phyloP scores from a whole-genome alignment of 1,284 basidiomycete genomes.

The Abortiporus biennis region DNA sequence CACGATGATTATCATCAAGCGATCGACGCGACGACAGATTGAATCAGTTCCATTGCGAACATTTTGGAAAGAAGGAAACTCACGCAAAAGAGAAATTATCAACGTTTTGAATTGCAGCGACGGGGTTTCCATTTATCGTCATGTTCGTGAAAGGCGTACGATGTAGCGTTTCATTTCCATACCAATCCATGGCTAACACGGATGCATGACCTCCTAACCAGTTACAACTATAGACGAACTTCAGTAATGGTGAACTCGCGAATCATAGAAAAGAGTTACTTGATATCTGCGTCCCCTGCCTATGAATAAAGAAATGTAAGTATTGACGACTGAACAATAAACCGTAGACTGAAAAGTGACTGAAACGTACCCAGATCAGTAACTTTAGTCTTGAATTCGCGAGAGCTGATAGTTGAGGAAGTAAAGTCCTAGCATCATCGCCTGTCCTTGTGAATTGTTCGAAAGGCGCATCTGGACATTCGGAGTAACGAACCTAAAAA shows the following conservation, averaged over 20 bases:
- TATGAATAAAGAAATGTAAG: slow-evolving; percentile 21
- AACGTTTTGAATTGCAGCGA: slow-evolving; percentile 58
- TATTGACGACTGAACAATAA: neutral
- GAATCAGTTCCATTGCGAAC: neutral
- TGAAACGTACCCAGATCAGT: slow-evolving; percentile 48
- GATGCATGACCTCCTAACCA: slow-evolving; percentile 55
- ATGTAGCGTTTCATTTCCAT: slow-evolving; percentile 42
- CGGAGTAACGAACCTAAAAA: slow-evolving; percentile 32
- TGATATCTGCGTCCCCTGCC: slow-evolving; percentile 64
- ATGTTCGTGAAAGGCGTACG: slow-evolving; percentile 51
- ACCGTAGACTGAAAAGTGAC: neutral
- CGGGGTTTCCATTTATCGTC: slow-evolving; percentile 41
- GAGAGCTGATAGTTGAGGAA: slow-evolving; percentile 45
- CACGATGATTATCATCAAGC: no score
- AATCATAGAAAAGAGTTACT: slow-evolving; percentile 26
- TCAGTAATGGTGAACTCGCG: neutral
- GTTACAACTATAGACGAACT: slow-evolving; percentile 40
- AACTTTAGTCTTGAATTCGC: slow-evolving; percentile 49
- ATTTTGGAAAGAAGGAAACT: slow-evolving; percentile 17
- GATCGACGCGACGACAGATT: no score
- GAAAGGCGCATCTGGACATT: slow-evolving; percentile 39
- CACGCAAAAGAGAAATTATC: slow-evolving; percentile 60
- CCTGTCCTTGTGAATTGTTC: slow-evolving; percentile 35
- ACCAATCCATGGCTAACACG: slow-evolving; percentile 58
- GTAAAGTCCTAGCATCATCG: slow-evolving; percentile 48